Base-by-base conservation (phyloP, 805 yeast genomes). In the Candida sithepensis region DNA sequence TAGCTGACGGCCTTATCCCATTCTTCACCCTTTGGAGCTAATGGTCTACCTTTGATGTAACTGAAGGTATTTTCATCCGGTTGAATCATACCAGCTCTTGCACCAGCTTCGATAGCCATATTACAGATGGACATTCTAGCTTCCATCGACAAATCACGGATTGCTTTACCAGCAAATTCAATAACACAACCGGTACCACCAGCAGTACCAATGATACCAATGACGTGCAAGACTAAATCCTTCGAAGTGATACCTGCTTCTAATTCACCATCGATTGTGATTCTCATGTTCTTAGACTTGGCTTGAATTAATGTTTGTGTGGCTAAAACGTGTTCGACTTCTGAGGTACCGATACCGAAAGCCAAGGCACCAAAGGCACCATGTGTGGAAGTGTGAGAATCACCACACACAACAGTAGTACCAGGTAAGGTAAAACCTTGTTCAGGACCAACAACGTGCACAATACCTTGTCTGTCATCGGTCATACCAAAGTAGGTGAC, bases 111-210 rank as follows among this genome's bases (percentile, higher is more conserved):
- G 63, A 94, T 92, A 41, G 98, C 84, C 99, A 94, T 94, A 69
- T 94, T 94, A 79, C 99, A 94, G 75, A 94, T 94, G 46, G 98
- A 90, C 99, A 94, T 94, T 72, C 99, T 82, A 10, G 98, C 97
- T 72, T 94, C 99, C 90, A 94, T 89, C 28, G 96, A 81, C 52
- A 94, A 77, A 53, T 78, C 81, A 69, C 86, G 88, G 60, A 94
- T 91, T 48, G 98, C 97, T 57, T 84, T 81, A 68, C 99, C 99
- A 42, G 96, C 94, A 71, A 92, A 94, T 73, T 94, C 99, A 66
- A 94, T 88, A 49, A 94, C 99, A 61, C 82, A 75, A 45, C 99
- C 99, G 49, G 98, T 94, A 73, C 99, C 99, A 71, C 99, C 99
- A 51, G 99, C 99, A 56, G 99, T 94, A 72, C 99, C 99, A 64